Evolutionary conservation across 2,329 filamentous ascomycete species (phyloP).

Genomic region (Paramyrothecium sp.): DNA sequence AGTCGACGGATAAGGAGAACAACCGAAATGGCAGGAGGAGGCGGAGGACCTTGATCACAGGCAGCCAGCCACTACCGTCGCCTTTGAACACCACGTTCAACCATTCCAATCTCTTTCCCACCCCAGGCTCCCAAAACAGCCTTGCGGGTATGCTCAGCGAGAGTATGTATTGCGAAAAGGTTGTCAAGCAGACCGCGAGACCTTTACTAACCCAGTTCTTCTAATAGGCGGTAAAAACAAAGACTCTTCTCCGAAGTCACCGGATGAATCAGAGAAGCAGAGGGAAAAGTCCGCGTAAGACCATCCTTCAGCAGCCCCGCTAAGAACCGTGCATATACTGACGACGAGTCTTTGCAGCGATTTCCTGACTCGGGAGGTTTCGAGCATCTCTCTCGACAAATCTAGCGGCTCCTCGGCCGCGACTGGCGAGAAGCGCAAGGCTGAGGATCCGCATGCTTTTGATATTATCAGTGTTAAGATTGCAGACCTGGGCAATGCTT

Average conservation of each 20-base stretch:
- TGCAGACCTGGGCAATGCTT: constrained; percentile 95
- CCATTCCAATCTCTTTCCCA: constrained; percentile 68
- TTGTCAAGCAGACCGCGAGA: no score
- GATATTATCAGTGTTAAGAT: constrained; percentile 98
- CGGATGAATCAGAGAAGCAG: constrained; percentile 71
- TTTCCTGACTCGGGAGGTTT: constrained; percentile 87
- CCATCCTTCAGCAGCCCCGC: not conserved
- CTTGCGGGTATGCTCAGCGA: constrained; percentile 84
- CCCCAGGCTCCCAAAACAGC: constrained; percentile 67
- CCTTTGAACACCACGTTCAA: constrained; percentile 91
- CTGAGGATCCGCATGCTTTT: constrained; percentile 53
- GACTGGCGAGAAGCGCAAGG: constrained; percentile 60
- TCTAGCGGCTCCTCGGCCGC: constrained; percentile 48
- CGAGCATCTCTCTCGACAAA: constrained; percentile 90
- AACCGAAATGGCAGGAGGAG: constrained; percentile 88
- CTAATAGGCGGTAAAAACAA: not conserved
- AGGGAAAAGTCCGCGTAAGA: constrained; percentile 94
- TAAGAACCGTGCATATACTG: not conserved
- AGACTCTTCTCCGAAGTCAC: constrained; percentile 46
- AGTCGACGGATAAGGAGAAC: constrained; percentile 73
- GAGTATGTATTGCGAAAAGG: constrained; percentile 54
- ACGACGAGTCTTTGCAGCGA: constrained; percentile 54
- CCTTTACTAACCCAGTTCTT: no score
- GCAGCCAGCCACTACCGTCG: constrained; percentile 92
- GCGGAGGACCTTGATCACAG: constrained; percentile 90